Conservation (phyloP, 495 filamentous ascomycete genomes). For the Astrocystis sublimbata region DNA sequence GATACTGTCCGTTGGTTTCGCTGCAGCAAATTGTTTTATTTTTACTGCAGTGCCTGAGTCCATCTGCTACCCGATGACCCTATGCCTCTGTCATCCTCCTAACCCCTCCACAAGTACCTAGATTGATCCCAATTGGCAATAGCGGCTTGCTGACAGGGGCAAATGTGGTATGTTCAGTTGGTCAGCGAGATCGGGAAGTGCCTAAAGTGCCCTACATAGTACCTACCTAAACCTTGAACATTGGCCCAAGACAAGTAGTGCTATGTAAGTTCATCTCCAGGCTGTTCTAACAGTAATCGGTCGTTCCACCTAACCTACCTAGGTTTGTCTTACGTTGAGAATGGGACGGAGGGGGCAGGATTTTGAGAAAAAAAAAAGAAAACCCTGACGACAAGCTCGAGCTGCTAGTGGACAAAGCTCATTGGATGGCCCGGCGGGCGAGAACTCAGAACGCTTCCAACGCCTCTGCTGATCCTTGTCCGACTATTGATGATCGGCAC, state of each 20-base stretch:
- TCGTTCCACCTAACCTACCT: too few relatives aligned
- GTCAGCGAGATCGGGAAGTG: background rate
- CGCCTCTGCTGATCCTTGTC: conserved; percentile 12
- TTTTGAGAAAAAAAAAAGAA: too few relatives aligned
- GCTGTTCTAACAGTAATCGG: too few relatives aligned
- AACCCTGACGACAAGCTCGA: background rate
- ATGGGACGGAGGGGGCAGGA: too few relatives aligned
- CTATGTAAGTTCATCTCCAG: too few relatives aligned
- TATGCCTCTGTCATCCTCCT: background rate
- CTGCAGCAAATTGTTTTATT: too few relatives aligned
- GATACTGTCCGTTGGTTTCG: too few relatives aligned
- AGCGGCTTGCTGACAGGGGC: background rate
- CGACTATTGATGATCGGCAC: conserved; percentile 7
- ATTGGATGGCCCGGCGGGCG: background rate
- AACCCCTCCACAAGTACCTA: background rate
- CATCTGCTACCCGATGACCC: background rate
- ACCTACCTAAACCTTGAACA: too few relatives aligned
- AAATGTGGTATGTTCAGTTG: background rate
- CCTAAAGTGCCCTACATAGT: too few relatives aligned
- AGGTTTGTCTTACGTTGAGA: too few relatives aligned
- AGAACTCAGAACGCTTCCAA: background rate
- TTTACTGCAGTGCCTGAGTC: too few relatives aligned
- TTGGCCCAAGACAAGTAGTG: too few relatives aligned
- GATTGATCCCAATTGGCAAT: background rate
- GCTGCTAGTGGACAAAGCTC: background rate